Percentiles rank a stretch among this genome's conserved stretches.
These are phyloP conservation scores for Tieghemostelium lacteum DNA, from an alignment of 78 protist genomes.

Conservation along the genomic window DNA sequence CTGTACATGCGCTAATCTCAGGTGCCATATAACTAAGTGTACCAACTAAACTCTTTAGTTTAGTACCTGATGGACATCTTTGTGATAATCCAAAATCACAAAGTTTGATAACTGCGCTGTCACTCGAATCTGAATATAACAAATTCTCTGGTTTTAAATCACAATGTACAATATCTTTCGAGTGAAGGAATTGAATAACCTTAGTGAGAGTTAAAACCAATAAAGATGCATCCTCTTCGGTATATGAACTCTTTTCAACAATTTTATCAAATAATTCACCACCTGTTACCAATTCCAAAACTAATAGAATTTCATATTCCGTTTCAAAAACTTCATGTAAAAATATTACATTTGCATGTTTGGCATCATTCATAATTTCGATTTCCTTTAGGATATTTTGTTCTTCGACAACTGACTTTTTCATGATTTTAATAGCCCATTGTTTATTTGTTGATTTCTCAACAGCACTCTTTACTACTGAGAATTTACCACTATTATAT, in stretches of 20 bases:
- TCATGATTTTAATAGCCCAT: slow-evolving; percentile 75
- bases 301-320: slow-evolving; percentile 47
- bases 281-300: slow-evolving; percentile 84
- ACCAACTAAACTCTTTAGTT: slow-evolving; percentile 46
- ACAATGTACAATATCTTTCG: slow-evolving; percentile 83
- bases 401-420: slow-evolving; percentile 61
- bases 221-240: slow-evolving; percentile 79
- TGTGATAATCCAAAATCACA: slow-evolving; percentile 79
- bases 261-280: slow-evolving; percentile 87
- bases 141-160: slow-evolving; percentile 86
- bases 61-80: slow-evolving; percentile 37
- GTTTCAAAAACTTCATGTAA: slow-evolving; percentile 71
- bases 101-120: slow-evolving; percentile 57
- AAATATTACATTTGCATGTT: slow-evolving; percentile 58
- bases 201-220: slow-evolving; percentile 54
- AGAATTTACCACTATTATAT: slow-evolving; percentile 70
- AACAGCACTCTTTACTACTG: slow-evolving; percentile 63
- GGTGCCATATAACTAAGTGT: slow-evolving; percentile 88
- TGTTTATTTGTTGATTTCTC: slow-evolving; percentile 54
- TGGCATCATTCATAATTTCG: slow-evolving; percentile 72
- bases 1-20: slow-evolving; percentile 81
- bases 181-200: slow-evolving; percentile 74
- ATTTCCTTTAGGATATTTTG: slow-evolving; percentile 61
- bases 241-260: slow-evolving; percentile 73
- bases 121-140: slow-evolving; percentile 53